Conservation (phyloP, 2,329 filamentous ascomycete genomes). For the Pyrenochaeta sp. region DNA sequence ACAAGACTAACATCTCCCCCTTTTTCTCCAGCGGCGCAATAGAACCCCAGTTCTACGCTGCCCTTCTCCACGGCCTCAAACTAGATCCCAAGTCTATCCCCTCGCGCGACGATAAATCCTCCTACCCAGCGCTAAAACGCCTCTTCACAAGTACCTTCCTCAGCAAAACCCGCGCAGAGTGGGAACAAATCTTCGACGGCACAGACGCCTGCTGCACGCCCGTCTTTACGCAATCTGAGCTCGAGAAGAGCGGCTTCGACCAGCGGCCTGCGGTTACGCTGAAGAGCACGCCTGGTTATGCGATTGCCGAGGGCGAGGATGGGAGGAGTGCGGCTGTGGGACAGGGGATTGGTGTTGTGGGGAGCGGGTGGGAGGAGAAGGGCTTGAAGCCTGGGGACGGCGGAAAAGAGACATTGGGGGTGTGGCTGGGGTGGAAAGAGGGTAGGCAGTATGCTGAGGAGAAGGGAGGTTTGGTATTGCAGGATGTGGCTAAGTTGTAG, state of each 20-base stretch:
- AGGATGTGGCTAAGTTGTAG: slow-evolving; percentile 49
- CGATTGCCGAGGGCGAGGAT: slow-evolving; percentile 61
- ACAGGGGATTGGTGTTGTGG: slow-evolving; percentile 70
- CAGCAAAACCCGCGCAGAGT: slow-evolving; percentile 74
- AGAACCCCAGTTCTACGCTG: slow-evolving; percentile 83
- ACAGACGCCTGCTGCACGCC: slow-evolving; percentile 95
- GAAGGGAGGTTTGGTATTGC: slow-evolving; percentile 48
- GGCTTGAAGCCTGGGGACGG: slow-evolving; percentile 72
- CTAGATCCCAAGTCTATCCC: too few species aligned
- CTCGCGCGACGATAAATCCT: slow-evolving; percentile 66
- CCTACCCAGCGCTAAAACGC: slow-evolving; percentile 72
- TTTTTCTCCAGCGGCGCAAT: slow-evolving; percentile 69
- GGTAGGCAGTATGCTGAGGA: slow-evolving; percentile 74
- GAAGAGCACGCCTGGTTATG: slow-evolving; percentile 71
- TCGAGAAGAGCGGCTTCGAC: slow-evolving; percentile 70
- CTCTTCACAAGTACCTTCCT: slow-evolving; percentile 71
- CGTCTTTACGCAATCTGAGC: slow-evolving; percentile 76
- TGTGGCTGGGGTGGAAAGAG: slow-evolving; percentile 80
- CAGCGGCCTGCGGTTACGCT: slow-evolving; percentile 76
- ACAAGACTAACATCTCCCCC: slow-evolving; percentile 10
- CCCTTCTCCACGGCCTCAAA: slow-evolving; percentile 71
- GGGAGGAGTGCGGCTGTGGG: slow-evolving; percentile 57
- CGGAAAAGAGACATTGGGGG: slow-evolving; percentile 71
- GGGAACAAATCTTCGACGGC: slow-evolving; percentile 86
- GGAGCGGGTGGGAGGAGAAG: slow-evolving; percentile 70